phyloP scores from a whole-genome alignment of 345 rosid genomes.

The Aquilaria sinensis region DNA sequence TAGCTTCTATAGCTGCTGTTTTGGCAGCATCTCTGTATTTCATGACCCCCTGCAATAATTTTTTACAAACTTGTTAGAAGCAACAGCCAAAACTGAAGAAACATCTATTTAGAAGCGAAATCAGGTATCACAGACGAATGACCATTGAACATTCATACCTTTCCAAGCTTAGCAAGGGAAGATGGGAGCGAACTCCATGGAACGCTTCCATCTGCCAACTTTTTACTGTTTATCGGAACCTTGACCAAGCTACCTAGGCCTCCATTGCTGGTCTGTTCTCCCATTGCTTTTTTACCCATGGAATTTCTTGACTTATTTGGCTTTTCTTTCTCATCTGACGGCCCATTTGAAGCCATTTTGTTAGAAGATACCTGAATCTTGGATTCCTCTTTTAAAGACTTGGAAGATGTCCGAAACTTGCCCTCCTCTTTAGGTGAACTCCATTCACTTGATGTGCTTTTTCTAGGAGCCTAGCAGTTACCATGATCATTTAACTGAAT shows the following conservation, averaged over 20 bases:
- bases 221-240: slow-evolving; percentile 59
- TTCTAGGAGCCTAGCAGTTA: slow-evolving; percentile 65
- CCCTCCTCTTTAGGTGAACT: slow-evolving; percentile 50
- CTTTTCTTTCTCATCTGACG: slow-evolving; percentile 48
- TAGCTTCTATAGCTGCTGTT: slow-evolving; percentile 76
- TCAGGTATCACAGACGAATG: slow-evolving; percentile 15
- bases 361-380: slow-evolving; percentile 37
- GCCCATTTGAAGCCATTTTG: slow-evolving; percentile 45
- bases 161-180: slow-evolving; percentile 83
- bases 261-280: slow-evolving; percentile 45
- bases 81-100: neutral
- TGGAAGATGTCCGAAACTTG: slow-evolving; percentile 37
- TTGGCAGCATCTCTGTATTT: slow-evolving; percentile 89
- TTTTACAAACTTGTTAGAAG: neutral
- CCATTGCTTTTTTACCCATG: slow-evolving; percentile 41
- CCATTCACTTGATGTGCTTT: slow-evolving; percentile 68
- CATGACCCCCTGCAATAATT: slow-evolving; percentile 64
- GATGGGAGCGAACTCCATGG: slow-evolving; percentile 79
- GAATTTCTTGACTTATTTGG: slow-evolving; percentile 36
- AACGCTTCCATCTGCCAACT: slow-evolving; percentile 57
- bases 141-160: slow-evolving; percentile 38
- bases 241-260: slow-evolving; percentile 69
- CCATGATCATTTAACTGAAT: too few species aligned
- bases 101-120: neutral
- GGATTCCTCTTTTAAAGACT: slow-evolving; percentile 52